These are phyloP conservation scores for Ceratocystis variospora DNA, from an alignment of 2,329 filamentous ascomycete species.

Conservation along the genomic window DNA sequence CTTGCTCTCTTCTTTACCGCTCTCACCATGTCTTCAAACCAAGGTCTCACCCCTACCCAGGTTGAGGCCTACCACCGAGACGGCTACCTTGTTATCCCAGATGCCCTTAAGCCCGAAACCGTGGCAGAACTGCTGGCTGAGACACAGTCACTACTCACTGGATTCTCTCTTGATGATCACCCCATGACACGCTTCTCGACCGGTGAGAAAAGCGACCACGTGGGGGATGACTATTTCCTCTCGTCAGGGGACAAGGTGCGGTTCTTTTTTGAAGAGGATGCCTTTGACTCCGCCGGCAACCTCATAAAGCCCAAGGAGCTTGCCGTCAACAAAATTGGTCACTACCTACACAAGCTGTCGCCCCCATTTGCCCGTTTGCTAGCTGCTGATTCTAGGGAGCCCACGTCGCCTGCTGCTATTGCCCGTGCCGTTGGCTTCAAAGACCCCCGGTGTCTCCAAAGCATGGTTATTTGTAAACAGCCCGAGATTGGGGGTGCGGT, in stretches of 20 bases:
- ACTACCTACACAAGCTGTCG: slow-evolving; percentile 59
- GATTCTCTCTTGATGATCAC: slow-evolving; percentile 68
- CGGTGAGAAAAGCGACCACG: slow-evolving; percentile 59
- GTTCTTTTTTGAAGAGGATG: slow-evolving; percentile 96
- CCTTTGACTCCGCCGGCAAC: slow-evolving; percentile 51
- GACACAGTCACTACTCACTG: slow-evolving; percentile 58
- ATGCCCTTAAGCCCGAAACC: slow-evolving; percentile 54
- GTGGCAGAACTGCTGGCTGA: slow-evolving; percentile 57
- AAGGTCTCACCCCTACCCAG: slow-evolving; percentile 57
- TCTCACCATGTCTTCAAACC: slow-evolving; percentile 4
- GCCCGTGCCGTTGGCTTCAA: slow-evolving; percentile 57
- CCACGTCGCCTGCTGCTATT: slow-evolving; percentile 42
- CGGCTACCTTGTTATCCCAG: slow-evolving; percentile 78
- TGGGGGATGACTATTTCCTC: slow-evolving; percentile 92
- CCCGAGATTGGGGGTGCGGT: slow-evolving; percentile 89
- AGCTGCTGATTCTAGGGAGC: slow-evolving; percentile 34
- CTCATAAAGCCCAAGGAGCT: slow-evolving; percentile 66
- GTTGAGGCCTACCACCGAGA: slow-evolving; percentile 60
- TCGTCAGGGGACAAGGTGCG: slow-evolving; percentile 78
- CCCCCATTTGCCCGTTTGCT: slow-evolving; percentile 49
- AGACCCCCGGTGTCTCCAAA: slow-evolving; percentile 71
- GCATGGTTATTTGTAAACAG: slow-evolving; percentile 98
- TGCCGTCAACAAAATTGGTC: slow-evolving; percentile 82
- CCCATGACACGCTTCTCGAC: slow-evolving; percentile 92
- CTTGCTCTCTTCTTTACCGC: not conserved